A percentile compares a stretch with the other conserved stretches of the same genome.
phyloP scores from a whole-genome alignment of 345 rosid genomes.

The Cardamine chenopodiifolia region DNA sequence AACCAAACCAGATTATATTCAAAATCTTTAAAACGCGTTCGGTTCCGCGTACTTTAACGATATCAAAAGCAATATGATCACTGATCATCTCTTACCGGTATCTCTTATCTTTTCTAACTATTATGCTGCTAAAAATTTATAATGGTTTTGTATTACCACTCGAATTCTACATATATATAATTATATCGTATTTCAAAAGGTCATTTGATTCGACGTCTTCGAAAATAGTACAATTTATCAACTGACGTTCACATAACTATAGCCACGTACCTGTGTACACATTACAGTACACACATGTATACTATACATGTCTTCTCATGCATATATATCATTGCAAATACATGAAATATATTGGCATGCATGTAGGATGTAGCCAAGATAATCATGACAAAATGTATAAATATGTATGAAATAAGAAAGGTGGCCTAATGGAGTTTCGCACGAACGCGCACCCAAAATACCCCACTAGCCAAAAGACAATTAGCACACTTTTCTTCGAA shows the following conservation, averaged over 20 bases:
- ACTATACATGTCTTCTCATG: neutral
- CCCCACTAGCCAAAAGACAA: conserved; percentile 47
- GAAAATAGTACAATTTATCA: neutral
- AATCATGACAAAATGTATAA: conserved; percentile 22
- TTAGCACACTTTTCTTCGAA: conserved; percentile 31
- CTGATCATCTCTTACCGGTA: neutral
- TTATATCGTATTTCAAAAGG: neutral
- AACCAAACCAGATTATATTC: neutral
- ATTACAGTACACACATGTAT: neutral
- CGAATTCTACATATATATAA: neutral
- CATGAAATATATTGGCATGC: conserved; percentile 25
- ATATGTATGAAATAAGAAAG: conserved; percentile 17
- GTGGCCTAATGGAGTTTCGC: conserved; percentile 37
- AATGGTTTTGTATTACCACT: neutral
- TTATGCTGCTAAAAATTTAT: neutral
- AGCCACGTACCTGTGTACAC: neutral
- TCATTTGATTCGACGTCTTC: neutral
- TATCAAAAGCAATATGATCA: neutral
- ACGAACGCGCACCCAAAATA: conserved; percentile 46
- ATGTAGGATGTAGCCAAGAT: conserved; percentile 30
- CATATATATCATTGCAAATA: conserved; percentile 17
- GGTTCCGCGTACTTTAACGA: neutral
- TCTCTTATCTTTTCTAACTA: neutral
- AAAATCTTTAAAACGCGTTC: neutral
- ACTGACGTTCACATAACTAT: neutral